Percentiles rank a stretch among this genome's conserved stretches.
Evolutionary conservation across 331 rosid species (phyloP).

Genomic region (Ulmus americana): DNA sequence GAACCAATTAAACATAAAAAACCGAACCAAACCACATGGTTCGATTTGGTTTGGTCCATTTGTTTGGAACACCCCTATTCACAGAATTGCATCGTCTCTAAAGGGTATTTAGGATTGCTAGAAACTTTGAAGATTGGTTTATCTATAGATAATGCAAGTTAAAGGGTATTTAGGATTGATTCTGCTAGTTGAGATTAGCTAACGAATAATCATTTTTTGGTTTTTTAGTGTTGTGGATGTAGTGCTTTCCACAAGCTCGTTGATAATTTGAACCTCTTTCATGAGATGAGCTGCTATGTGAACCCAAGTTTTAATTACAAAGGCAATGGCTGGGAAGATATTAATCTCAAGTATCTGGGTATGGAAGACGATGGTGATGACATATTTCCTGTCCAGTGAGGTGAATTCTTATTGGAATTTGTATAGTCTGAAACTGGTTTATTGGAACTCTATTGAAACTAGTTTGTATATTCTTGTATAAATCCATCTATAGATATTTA

Average conservation of each 20-base stretch:
- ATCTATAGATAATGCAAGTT: too few species aligned
- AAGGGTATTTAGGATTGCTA: too few species aligned
- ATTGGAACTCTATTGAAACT: constrained; percentile 14
- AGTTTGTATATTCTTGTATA: background rate
- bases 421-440: constrained; percentile 26
- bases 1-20: too few species aligned
- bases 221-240: constrained; percentile 80
- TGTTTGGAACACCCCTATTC: too few species aligned
- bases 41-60: too few species aligned
- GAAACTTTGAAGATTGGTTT: too few species aligned
- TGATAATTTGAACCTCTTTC: constrained; percentile 87
- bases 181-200: too few species aligned
- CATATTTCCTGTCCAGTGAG: constrained; percentile 49
- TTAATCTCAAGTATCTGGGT: constrained; percentile 53
- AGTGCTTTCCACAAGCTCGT: constrained; percentile 88
- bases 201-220: background rate
- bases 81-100: too few species aligned
- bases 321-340: constrained; percentile 64
- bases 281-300: constrained; percentile 82
- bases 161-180: too few species aligned
- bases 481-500: background rate
- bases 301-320: constrained; percentile 64
- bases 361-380: constrained; percentile 38
- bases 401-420: constrained; percentile 23
- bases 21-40: too few species aligned